A percentile compares a stretch with the other conserved stretches of the same genome.
Evolutionary conservation across 495 filamentous ascomycete species (phyloP).

Genomic region (Aspergillus sclerotiicarbonarius): DNA sequence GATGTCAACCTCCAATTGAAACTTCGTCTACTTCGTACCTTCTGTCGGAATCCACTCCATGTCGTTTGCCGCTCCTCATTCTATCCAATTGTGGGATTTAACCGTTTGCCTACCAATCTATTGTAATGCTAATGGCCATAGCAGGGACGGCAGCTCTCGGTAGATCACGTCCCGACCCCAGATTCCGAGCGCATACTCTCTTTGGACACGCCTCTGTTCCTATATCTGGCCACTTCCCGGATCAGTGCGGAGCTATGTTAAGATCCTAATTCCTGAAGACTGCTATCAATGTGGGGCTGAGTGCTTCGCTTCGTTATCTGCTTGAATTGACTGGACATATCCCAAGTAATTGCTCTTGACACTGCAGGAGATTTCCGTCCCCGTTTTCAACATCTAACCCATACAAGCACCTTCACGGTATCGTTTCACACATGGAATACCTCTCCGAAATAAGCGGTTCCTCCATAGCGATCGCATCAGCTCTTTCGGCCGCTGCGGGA

Average conservation of each 20-base stretch:
- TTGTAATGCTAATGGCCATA: too few species aligned
- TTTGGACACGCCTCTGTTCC: neutral
- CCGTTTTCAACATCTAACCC: neutral
- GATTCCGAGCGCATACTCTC: slow-evolving; percentile 7
- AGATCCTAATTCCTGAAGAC: neutral
- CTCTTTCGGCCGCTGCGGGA: slow-evolving; percentile 38
- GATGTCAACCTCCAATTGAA: neutral
- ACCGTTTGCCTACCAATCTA: too few species aligned
- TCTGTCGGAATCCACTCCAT: neutral
- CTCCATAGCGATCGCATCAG: slow-evolving; percentile 37
- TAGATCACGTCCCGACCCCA: slow-evolving; percentile 29
- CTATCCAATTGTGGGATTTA: neutral
- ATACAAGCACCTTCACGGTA: neutral
- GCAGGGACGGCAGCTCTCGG: slow-evolving; percentile 28
- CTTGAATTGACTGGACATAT: neutral
- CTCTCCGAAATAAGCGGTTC: slow-evolving; percentile 36
- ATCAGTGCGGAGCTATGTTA: neutral
- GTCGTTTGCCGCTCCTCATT: neutral
- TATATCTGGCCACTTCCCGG: slow-evolving; percentile 1
- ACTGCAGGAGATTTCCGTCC: neutral
- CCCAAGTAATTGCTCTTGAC: neutral
- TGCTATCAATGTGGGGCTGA: neutral
- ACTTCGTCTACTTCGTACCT: neutral
- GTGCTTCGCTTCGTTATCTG: neutral
- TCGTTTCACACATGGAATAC: slow-evolving; percentile 29